Evolutionary conservation across 2,329 filamentous ascomycete species (phyloP).

Genomic region (Albophoma yamanashiensis): DNA sequence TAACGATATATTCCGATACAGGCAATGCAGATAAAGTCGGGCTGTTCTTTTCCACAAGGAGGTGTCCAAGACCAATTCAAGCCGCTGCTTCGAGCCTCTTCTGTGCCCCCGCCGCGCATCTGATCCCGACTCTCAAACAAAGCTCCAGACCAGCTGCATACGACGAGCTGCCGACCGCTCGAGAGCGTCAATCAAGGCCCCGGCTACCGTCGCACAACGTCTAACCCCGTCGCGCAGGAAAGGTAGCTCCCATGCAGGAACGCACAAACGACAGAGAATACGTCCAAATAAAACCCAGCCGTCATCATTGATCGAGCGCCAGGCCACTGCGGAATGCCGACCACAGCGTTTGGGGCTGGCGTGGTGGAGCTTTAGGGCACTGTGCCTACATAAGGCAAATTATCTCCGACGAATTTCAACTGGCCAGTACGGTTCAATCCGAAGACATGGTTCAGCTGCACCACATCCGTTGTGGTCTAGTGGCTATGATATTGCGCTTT

Average conservation of each 20-base stretch:
- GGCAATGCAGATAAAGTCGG: not conserved
- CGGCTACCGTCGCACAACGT: not conserved
- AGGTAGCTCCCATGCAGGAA: not conserved
- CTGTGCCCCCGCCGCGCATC: not conserved
- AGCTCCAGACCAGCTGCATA: too few species aligned
- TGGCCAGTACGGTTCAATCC: slow-evolving; percentile 1
- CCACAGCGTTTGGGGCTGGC: not conserved
- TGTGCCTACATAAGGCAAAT: not conserved
- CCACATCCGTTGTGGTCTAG: slow-evolving; percentile 10
- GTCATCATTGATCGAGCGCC: not conserved
- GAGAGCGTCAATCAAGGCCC: not conserved
- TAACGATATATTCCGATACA: not conserved
- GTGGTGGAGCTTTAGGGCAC: too few species aligned
- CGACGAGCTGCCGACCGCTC: not conserved
- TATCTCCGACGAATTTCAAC: not conserved
- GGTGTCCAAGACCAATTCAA: not conserved
- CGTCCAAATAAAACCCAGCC: not conserved
- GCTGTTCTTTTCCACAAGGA: too few species aligned
- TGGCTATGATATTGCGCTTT: slow-evolving; percentile 13
- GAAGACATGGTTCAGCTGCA: not conserved
- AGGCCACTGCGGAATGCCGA: not conserved
- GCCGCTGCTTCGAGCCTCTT: not conserved
- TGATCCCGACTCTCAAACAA: not conserved
- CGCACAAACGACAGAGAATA: not conserved
- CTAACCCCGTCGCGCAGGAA: not conserved